Base-by-base conservation (phyloP, 345 rosid genomes). In the Trapa incisa region DNA sequence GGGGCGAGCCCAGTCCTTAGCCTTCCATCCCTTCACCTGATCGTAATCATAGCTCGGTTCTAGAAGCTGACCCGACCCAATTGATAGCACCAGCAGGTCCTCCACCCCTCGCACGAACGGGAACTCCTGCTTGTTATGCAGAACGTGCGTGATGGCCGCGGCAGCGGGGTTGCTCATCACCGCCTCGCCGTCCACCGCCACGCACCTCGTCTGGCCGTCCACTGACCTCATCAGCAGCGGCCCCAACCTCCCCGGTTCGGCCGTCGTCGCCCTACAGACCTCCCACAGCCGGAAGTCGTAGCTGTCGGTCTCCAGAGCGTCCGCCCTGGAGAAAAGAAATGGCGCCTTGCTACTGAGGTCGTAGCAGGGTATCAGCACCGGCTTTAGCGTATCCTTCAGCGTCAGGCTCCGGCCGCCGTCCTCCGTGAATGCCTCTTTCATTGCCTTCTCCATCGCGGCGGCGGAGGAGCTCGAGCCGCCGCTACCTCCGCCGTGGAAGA, bases 61-160 rank as follows among this genome's bases (percentile, higher is more conserved):
- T 32, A 84, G 81, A 42, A 86, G 80, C 83, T 90, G 97, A 37
- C 97, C 98, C 5, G 87, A 82, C 37, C 96, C 98, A 4, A 93
- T 65, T 13, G 96, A 88, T 52, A 93, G 73, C 35, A 93, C 97
- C 72, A 93, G 70, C 75, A 93, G 80, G 83, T 93, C 98, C 83
- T 90, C 98, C 35, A 88, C 94, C 1, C 98, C 98, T 67, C 96
- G 80, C 68, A 93, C 98, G 69, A 90, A 90, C 16, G 98, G 98
- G 37, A 93, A 93, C 79, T 93, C 98, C 71, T 90, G 96, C 83
- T 93, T 93, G 75, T 93, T 93, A 53, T 93, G 98, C 67, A 93
- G 75, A 70, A 93, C 98, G 77, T 93, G 98, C 65, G 98, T 93
- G 42, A 93, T 90, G 13, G 98, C 97, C 15, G 98, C 98, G 1